Evolutionary conservation across 805 yeast species (phyloP), one percentile per base, ranked within the genome.

Genomic region (Metschnikowia lunata): DNA sequence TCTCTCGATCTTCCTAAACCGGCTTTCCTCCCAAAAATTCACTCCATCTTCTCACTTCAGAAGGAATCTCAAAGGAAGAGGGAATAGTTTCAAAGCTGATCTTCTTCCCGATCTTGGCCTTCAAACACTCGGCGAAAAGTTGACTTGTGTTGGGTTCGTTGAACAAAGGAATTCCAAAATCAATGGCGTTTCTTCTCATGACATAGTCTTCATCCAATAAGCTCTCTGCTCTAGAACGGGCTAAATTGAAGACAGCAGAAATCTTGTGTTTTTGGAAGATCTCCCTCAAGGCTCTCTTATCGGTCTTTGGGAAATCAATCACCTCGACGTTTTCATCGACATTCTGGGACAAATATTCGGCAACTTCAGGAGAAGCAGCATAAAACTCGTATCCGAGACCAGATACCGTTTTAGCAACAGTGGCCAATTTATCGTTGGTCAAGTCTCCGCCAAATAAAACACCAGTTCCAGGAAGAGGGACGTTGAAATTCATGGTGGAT

Each of bases 111-210:
- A 86, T 74, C 60, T 89, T 88, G 43, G 69, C 79, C 54, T 79
- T 79, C 70, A 93, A 74, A 52, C 96, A 87, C 61, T 81, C 72
- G 18, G 97, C 89, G 67, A 93, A 93, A 56, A 93, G 71, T 57
- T 82, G 62, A 2, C 97, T 85, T 18, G 99, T 95, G 63, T 88
- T 82, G 52, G 98, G 97, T 73, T 93, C 99, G 63, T 91, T 93
- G 75, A 93, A 91, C 62, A 93, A 75, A 35, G 99, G 97, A 60
- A 91, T 84, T 48, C 87, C 98, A 64, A 93, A 93, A 67, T 93
- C 99, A 71, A 93, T 95, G 38, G 99, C 98, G 66, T 93, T 93
- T 75, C 99, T 85, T 76, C 99, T 85, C 99, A 93, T 93, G 46
- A 91, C 83, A 67, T 93, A 93, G 69, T 93, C 97, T 67, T 85